Evolutionary conservation across 208 protist genomes (phyloP), one percentile per base, ranked within the genome.

Genomic region (Giardia muris): DNA sequence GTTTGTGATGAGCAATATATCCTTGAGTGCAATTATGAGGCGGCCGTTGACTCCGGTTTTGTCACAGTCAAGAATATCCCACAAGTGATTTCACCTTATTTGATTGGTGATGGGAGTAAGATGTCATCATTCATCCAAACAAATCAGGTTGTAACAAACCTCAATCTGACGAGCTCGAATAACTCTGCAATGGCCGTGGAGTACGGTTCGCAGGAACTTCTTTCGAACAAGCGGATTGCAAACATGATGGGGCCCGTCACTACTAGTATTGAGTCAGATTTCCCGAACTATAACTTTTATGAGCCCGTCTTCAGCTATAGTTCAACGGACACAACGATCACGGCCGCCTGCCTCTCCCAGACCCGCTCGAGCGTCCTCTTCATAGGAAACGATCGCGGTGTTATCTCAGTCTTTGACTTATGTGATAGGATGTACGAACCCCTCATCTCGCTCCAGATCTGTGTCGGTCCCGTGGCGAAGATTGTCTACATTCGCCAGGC

Each of bases 381-480:
- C 44, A 47, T 90, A 2, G 87, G 87, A 2, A 90, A 22, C 1
- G 87, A 90, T 47, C 1, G 43, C 1, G 87, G 87, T 67, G 19
- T 47, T 43, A n/a, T 90, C 2, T 45, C 45, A 22, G 87, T 90
- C 10, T 90, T 90, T 47, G 87, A 90, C n/a, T 10, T 90, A 0
- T 2, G 2, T 4, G 87, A 90, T 47, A 44, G 87, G 45, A 90
- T 90, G 87, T 47, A 90, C n/a, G 87, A 90, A 47, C 87, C 87
- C n/a, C 44, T 90, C 19, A 48, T 90, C 0, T 67, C 10, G 0
- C 42, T 47, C 2, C 1, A 47, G 4, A 47, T 47, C 2, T 47
- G 43, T 47, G 10, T 47, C 4, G 87, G 87, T 4, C 87, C 1
- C n/a, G 87, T 90, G 2, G 48, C 10, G 1, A 44, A 47, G 0